phyloP scores from a whole-genome alignment of 345 rosid species.

The Jatropha curcas region DNA sequence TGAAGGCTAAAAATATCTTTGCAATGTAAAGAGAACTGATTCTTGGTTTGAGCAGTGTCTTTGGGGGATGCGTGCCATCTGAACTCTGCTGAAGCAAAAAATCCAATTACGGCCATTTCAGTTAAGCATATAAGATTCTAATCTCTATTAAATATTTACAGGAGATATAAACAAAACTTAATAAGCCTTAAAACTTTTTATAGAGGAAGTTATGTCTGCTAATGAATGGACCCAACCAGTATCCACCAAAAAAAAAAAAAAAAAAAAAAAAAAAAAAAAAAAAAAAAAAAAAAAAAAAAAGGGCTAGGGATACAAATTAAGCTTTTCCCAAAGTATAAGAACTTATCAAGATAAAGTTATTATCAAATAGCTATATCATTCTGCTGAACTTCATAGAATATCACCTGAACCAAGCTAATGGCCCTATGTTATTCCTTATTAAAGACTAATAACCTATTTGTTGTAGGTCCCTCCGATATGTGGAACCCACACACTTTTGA shows the following conservation, averaged over 20 bases:
- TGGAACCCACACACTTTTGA: no score
- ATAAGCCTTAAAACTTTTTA: neutral
- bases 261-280: no score
- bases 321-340: neutral
- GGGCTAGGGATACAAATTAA: neutral
- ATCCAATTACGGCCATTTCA: neutral
- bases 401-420: neutral
- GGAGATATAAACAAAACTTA: neutral
- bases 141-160: neutral
- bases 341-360: neutral
- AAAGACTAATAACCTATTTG: neutral
- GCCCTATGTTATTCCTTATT: neutral
- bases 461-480: no score
- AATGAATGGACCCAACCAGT: neutral
- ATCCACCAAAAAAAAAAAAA: neutral
- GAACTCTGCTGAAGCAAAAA: conserved; percentile 38
- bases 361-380: neutral
- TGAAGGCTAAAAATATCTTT: conserved; percentile 63
- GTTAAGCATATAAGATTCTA: neutral
- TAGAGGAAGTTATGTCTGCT: neutral
- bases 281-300: no score
- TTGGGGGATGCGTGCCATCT: conserved; percentile 19
- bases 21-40: conserved; percentile 40
- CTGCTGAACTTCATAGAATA: neutral
- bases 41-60: conserved; percentile 15